Conservation (phyloP, 2,329 filamentous ascomycete species). For the Xylariomycetidae sp. region DNA sequence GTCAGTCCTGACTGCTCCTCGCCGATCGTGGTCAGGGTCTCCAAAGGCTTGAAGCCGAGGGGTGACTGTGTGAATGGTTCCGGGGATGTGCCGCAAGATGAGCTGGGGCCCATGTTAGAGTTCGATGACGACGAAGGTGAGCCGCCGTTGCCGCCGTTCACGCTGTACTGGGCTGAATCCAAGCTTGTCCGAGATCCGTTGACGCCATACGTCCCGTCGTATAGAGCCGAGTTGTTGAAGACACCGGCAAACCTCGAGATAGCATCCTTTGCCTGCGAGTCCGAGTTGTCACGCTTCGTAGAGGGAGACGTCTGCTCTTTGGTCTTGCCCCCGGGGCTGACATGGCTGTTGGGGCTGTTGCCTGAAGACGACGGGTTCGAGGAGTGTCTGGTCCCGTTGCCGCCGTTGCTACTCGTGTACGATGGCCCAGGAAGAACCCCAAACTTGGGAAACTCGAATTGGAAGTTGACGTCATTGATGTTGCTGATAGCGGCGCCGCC, state of each 20-base stretch:
- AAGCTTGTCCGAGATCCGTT: slow-evolving; percentile 44
- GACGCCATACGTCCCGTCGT: slow-evolving; percentile 35
- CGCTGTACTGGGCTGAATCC: slow-evolving; percentile 43
- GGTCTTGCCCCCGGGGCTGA: slow-evolving; percentile 29
- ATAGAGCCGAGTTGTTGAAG: slow-evolving; percentile 43
- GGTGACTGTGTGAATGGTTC: slow-evolving; percentile 71
- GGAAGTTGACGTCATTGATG: slow-evolving; percentile 72
- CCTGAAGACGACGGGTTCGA: slow-evolving; percentile 20
- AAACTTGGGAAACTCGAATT: slow-evolving; percentile 95
- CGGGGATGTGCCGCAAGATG: slow-evolving; percentile 70
- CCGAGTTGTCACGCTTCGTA: slow-evolving; percentile 28
- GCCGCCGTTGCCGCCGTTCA: slow-evolving; percentile 50
- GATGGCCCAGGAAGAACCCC: slow-evolving; percentile 59
- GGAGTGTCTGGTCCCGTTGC: slow-evolving; percentile 10
- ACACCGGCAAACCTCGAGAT: slow-evolving; percentile 50
- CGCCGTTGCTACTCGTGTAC: slow-evolving; percentile 9
- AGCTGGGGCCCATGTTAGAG: slow-evolving; percentile 52
- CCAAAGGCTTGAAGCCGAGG: slow-evolving; percentile 55
- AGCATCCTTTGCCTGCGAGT: slow-evolving; percentile 38
- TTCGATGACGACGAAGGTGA: slow-evolving; percentile 60
- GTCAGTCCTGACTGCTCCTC: slow-evolving; percentile 50
- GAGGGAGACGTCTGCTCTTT: slow-evolving; percentile 27
- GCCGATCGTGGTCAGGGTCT: slow-evolving; percentile 58
- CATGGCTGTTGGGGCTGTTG: slow-evolving; percentile 24
- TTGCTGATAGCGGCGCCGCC: slow-evolving; percentile 48